Conservation (phyloP, 176 grass and related monocot species). For the Echinochloa phyllopogon region DNA sequence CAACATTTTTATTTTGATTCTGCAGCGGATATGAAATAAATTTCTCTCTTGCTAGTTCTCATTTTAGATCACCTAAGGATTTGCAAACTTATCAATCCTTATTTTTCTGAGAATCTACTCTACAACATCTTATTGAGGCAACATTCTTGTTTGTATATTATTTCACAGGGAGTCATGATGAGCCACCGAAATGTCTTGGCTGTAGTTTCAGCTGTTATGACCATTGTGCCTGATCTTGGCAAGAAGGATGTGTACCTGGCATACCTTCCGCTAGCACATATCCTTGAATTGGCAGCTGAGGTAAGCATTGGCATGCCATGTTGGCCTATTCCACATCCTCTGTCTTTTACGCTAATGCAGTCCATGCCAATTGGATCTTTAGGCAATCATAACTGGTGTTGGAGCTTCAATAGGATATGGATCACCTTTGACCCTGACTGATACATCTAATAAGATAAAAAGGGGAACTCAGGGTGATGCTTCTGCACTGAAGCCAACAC, state of each 20-base stretch:
- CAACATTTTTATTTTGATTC: background rate
- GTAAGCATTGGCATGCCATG: slow-evolving; percentile 38
- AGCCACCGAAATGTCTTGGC: slow-evolving; percentile 87
- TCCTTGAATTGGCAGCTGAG: slow-evolving; percentile 98
- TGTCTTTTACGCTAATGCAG: slow-evolving; percentile 25
- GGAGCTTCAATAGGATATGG: slow-evolving; percentile 89
- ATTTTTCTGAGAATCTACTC: slow-evolving; percentile 24
- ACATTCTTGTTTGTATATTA: slow-evolving; percentile 30
- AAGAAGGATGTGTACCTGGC: slow-evolving; percentile 93
- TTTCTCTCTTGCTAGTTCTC: background rate
- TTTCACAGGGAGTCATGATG: slow-evolving; percentile 91
- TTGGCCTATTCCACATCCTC: background rate
- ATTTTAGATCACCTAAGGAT: slow-evolving; percentile 28
- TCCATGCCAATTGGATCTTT: slow-evolving; percentile 40
- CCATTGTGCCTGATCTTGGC: slow-evolving; percentile 78
- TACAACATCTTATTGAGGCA: background rate
- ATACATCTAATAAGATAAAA: slow-evolving; percentile 97
- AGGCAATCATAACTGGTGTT: slow-evolving; percentile 79
- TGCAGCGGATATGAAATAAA: background rate
- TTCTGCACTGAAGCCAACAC: slow-evolving; percentile 75
- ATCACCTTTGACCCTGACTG: slow-evolving; percentile 86
- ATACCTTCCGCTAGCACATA: slow-evolving; percentile 92
- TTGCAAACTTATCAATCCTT: slow-evolving; percentile 20
- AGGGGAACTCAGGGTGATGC: slow-evolving; percentile 87
- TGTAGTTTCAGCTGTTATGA: slow-evolving; percentile 86